These are phyloP conservation scores for Colletotrichum sp. DNA, from an alignment of 2,329 filamentous ascomycete genomes.

Conservation along the genomic window DNA sequence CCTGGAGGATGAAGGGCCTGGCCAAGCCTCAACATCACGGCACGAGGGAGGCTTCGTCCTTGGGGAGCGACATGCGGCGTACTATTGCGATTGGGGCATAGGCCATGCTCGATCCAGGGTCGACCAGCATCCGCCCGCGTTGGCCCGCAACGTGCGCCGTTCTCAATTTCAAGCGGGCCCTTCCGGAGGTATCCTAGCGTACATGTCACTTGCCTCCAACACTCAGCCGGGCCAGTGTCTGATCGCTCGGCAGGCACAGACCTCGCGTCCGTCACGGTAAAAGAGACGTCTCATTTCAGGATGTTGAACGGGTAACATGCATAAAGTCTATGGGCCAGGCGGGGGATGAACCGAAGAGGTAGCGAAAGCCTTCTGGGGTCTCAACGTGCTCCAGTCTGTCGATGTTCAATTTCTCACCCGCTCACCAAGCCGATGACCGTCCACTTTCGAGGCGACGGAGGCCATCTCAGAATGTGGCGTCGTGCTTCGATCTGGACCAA, in stretches of 20 bases:
- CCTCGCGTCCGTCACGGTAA: constrained; percentile 5
- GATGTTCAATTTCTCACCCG: not conserved
- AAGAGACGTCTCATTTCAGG: not conserved
- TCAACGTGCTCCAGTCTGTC: not conserved
- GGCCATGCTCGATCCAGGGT: constrained; percentile 4
- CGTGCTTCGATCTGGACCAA: not conserved
- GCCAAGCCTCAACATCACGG: not conserved
- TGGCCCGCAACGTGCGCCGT: constrained; percentile 20
- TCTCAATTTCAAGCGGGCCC: constrained; percentile 20
- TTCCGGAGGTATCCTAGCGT: constrained; percentile 10
- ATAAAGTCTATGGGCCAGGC: constrained; percentile 1
- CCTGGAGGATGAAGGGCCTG: not conserved
- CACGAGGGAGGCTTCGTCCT: not conserved
- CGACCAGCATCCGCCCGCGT: constrained; percentile 14
- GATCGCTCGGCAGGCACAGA: constrained; percentile 16
- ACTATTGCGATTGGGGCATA: constrained; percentile 11
- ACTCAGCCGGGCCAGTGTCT: not conserved
- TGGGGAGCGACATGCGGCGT: not conserved
- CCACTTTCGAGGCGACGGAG: not conserved
- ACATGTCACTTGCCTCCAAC: not conserved
- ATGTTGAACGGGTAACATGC: not conserved
- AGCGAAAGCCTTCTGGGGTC: not conserved
- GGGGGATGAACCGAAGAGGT: not conserved
- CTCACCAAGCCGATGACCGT: not conserved
- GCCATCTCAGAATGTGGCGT: not conserved